phyloP scores from a whole-genome alignment of 768 basidiomycete genomes.

The Lactifluus subvellereus region DNA sequence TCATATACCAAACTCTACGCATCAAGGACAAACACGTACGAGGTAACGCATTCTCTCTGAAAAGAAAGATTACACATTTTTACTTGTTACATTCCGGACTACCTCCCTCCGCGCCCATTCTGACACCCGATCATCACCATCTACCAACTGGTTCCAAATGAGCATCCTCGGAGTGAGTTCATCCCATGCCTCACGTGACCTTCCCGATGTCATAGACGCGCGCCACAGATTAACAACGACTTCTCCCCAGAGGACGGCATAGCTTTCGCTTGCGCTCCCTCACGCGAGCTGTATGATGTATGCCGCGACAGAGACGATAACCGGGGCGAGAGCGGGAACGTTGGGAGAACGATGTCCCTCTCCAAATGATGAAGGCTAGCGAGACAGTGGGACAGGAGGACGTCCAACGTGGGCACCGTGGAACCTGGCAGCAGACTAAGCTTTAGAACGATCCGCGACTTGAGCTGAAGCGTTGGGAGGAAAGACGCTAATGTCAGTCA shows the following conservation, averaged over 20 bases:
- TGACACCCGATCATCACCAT: conserved; percentile 34
- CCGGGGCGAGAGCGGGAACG: background rate
- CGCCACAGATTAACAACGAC: conserved; percentile 54
- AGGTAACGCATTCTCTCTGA: background rate
- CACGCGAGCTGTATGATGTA: conserved; percentile 29
- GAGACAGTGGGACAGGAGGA: conserved; percentile 18
- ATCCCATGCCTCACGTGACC: conserved; percentile 41
- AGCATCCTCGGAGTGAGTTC: conserved; percentile 49
- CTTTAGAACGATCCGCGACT: conserved; percentile 9
- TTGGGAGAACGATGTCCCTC: background rate
- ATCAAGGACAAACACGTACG: too few relatives aligned
- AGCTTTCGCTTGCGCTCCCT: conserved; percentile 28
- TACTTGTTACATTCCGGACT: conserved; percentile 24
- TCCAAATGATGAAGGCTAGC: conserved; percentile 10
- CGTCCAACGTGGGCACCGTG: conserved; percentile 1
- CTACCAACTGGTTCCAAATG: conserved; percentile 45
- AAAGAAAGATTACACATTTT: background rate
- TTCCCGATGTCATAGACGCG: conserved; percentile 38
- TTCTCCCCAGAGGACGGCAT: conserved; percentile 42
- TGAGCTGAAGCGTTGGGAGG: background rate
- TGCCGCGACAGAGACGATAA: conserved; percentile 8
- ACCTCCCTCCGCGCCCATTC: conserved; percentile 53
- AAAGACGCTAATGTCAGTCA: background rate
- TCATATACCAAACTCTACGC: too few relatives aligned
- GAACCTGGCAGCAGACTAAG: conserved; percentile 16